Conservation (phyloP, 768 basidiomycete genomes). For the Multifurca ochricompacta region DNA sequence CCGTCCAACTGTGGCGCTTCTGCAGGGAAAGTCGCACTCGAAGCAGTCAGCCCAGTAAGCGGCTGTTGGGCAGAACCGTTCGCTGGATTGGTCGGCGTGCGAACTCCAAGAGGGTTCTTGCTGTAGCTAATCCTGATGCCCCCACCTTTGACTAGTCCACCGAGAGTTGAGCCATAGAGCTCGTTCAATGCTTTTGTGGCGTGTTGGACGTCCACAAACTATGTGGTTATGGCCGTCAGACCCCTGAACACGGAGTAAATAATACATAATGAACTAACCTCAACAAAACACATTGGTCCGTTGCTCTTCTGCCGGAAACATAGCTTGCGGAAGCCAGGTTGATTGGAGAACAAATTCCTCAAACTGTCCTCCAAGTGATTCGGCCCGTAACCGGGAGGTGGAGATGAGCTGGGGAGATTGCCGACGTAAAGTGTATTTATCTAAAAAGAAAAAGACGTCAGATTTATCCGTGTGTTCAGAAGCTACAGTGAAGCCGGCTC, state of each 20-base stretch:
- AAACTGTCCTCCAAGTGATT: slow-evolving; percentile 84
- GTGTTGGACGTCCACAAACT: slow-evolving; percentile 86
- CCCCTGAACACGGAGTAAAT: background rate
- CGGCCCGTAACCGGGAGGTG: slow-evolving; percentile 62
- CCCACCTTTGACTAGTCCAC: slow-evolving; percentile 87
- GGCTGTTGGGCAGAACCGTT: slow-evolving; percentile 24
- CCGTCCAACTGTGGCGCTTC: slow-evolving; percentile 21
- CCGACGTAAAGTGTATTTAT: slow-evolving; percentile 99
- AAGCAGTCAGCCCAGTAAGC: slow-evolving; percentile 13
- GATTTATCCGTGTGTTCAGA: background rate
- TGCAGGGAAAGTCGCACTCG: slow-evolving; percentile 14
- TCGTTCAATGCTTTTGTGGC: slow-evolving; percentile 86
- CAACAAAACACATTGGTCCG: slow-evolving; percentile 99
- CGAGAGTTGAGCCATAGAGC: slow-evolving; percentile 84
- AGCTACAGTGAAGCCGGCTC: slow-evolving; percentile 23
- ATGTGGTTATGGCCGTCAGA: slow-evolving; percentile 4
- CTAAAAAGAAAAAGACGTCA: slow-evolving; percentile 28
- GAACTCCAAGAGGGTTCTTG: slow-evolving; percentile 95
- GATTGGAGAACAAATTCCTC: slow-evolving; percentile 69
- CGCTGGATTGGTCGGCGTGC: slow-evolving; percentile 55
- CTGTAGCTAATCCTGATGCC: slow-evolving; percentile 97
- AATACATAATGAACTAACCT: slow-evolving; percentile 42
- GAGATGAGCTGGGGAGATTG: slow-evolving; percentile 79
- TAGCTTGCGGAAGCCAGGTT: slow-evolving; percentile 82
- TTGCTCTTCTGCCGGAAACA: slow-evolving; percentile 95